phyloP scores from a whole-genome alignment of 2,329 filamentous ascomycete species.

The Penicillium occitanis region DNA sequence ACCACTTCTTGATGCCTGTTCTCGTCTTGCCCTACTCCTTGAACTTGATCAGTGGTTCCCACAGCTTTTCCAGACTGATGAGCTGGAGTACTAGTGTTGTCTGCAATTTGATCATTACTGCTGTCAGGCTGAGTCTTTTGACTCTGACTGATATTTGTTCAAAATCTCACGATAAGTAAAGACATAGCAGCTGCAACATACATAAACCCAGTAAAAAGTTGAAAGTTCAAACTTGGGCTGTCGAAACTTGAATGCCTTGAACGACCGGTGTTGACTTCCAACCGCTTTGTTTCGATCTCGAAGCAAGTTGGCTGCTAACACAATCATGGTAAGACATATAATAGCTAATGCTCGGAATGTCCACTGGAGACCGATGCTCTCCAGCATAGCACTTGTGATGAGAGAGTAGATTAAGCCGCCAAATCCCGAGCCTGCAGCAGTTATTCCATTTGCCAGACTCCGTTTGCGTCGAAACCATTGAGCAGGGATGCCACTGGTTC shows the following conservation, averaged over 20 bases:
- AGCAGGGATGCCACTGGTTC: too few relatives aligned
- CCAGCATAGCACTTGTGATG: conserved; percentile 58
- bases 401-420: conserved; percentile 59
- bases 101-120: not conserved
- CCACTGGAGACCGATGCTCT: conserved; percentile 57
- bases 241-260: not conserved
- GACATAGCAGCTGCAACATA: not conserved
- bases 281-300: not conserved
- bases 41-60: not conserved
- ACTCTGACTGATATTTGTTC: not conserved
- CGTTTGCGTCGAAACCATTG: too few relatives aligned
- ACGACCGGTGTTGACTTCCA: not conserved
- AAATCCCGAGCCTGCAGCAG: too few relatives aligned
- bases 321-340: conserved; percentile 30
- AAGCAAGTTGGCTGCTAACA: conserved; percentile 50
- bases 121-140: not conserved
- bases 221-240: conserved; percentile 3
- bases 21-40: not conserved
- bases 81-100: not conserved
- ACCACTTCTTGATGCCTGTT: not conserved
- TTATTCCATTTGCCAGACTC: too few relatives aligned
- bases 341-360: conserved; percentile 62
- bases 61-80: not conserved
- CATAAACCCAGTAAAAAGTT: not conserved
- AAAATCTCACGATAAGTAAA: not conserved